Evolutionary conservation across 1,139 yeast species (phyloP).

Genomic region (Blastobotrys arbuscula): DNA sequence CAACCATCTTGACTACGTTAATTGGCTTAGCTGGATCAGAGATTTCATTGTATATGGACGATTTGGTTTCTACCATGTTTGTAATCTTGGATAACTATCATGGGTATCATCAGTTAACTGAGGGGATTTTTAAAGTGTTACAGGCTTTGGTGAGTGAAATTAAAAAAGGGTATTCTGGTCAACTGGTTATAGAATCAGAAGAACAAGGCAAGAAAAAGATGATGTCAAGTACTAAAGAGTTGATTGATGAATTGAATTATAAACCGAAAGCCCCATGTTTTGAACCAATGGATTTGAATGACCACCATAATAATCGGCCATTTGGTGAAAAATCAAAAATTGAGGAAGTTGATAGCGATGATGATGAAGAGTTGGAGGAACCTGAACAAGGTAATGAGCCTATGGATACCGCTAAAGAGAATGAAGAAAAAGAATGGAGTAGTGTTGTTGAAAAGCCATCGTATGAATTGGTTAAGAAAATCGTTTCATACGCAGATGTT

Average conservation of each 20-base stretch:
- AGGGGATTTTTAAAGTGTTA: slow-evolving; percentile 70
- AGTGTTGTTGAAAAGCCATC: slow-evolving; percentile 58
- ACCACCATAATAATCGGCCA: slow-evolving; percentile 10
- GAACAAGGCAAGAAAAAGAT: slow-evolving; percentile 2
- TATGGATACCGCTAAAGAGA: slow-evolving; percentile 28
- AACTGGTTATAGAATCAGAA: slow-evolving; percentile 11
- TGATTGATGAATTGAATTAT: slow-evolving; percentile 19
- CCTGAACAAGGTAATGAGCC: slow-evolving; percentile 34
- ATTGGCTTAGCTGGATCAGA: slow-evolving; percentile 64
- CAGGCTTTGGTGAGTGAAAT: slow-evolving; percentile 57
- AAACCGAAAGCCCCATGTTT: slow-evolving; percentile 16
- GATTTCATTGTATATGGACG: slow-evolving; percentile 62
- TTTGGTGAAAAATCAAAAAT: slow-evolving; percentile 5
- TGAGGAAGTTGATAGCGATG: slow-evolving; percentile 7
- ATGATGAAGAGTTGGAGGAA: slow-evolving; percentile 35
- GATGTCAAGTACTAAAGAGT: slow-evolving; percentile 13
- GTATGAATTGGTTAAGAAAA: slow-evolving; percentile 53
- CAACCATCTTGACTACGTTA: slow-evolving; percentile 62
- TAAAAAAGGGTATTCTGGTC: slow-evolving; percentile 31
- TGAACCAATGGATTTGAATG: slow-evolving; percentile 13
- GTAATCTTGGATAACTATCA: slow-evolving; percentile 76
- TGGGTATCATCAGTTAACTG: slow-evolving; percentile 66
- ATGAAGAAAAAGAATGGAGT: slow-evolving; percentile 45
- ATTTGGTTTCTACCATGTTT: slow-evolving; percentile 67
- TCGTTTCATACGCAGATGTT: slow-evolving; percentile 64